Conservation (phyloP, 495 filamentous ascomycete species). For the Baudoinia panamericana region DNA sequence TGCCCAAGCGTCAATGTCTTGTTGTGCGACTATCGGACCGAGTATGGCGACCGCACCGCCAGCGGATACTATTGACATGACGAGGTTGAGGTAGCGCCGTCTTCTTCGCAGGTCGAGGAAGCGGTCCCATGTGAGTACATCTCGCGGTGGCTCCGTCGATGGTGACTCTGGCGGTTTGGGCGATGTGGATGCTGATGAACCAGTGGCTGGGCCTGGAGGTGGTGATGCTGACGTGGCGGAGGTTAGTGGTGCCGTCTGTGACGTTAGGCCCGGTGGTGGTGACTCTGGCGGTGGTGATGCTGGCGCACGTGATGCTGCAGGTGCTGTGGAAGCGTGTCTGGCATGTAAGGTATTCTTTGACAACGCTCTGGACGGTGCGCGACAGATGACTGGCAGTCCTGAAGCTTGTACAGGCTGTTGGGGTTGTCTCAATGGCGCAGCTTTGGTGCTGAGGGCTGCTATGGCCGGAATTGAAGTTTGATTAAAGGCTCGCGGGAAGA, state of each 20-base stretch:
- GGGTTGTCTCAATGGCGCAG: background rate
- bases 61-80: slow-evolving; percentile 53
- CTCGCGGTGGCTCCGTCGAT: slow-evolving; percentile 4
- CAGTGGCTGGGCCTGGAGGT: slow-evolving; percentile 1
- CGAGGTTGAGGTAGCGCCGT: slow-evolving; percentile 70
- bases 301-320: too few species aligned
- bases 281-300: too few species aligned
- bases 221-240: slow-evolving; percentile 30
- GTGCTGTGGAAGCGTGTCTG: slow-evolving; percentile 30
- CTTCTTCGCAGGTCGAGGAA: slow-evolving; percentile 83
- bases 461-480: background rate
- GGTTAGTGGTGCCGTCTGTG: too few species aligned
- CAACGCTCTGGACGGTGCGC: background rate
- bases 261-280: too few species aligned
- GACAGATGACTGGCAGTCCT: background rate
- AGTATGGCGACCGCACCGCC: slow-evolving; percentile 44
- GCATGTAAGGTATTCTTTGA: slow-evolving; percentile 19
- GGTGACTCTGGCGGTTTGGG: too few species aligned
- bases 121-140: slow-evolving; percentile 68
- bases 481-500: too few species aligned
- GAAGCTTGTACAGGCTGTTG: background rate
- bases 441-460: slow-evolving; percentile 1
- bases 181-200: background rate
- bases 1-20: slow-evolving; percentile 55
- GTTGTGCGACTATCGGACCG: slow-evolving; percentile 47